Conservation (phyloP, 1,284 basidiomycete genomes). For the Volvariella volvacea region DNA sequence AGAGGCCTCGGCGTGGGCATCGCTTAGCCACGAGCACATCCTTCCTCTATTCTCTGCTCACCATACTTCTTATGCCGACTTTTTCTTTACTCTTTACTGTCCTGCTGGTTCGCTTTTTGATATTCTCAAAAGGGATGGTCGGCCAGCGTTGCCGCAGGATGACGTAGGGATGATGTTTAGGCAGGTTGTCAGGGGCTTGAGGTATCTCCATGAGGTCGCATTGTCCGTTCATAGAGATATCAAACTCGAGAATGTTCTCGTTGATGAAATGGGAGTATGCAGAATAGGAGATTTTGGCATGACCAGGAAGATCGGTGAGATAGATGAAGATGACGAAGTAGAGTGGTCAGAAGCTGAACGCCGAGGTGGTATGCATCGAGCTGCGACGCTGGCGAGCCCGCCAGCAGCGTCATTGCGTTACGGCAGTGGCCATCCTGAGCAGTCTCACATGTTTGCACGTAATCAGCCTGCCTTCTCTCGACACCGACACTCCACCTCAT, state of each 20-base stretch:
- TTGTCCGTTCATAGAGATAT: conserved; percentile 85
- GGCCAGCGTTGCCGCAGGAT: conserved; percentile 59
- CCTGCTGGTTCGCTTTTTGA: conserved; percentile 84
- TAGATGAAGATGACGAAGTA: conserved; percentile 25
- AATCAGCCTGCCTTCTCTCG: conserved; percentile 29
- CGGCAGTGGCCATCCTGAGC: conserved; percentile 3
- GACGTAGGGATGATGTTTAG: conserved; percentile 86
- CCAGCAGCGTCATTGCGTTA: conserved; percentile 14
- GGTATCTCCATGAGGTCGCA: conserved; percentile 80
- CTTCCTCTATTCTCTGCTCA: conserved; percentile 74
- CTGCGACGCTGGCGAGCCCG: conserved; percentile 28
- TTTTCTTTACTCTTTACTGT: conserved; percentile 79
- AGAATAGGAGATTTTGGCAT: conserved; percentile 84
- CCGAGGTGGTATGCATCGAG: conserved; percentile 24
- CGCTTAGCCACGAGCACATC: conserved; percentile 71
- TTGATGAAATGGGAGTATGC: conserved; percentile 79
- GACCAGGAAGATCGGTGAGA: conserved; percentile 55
- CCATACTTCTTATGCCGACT: conserved; percentile 66
- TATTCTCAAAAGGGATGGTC: conserved; percentile 69
- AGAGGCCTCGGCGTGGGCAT: conserved; percentile 78
- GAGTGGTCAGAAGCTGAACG: conserved; percentile 12
- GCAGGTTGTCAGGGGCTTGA: conserved; percentile 82
- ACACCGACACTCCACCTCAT: conserved; percentile 55
- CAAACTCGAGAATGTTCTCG: conserved; percentile 95
- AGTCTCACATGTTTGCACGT: conserved; percentile 18